Conservation (phyloP, 1,284 basidiomycete genomes). For the Cutaneotrichosporon arboriforme region DNA sequence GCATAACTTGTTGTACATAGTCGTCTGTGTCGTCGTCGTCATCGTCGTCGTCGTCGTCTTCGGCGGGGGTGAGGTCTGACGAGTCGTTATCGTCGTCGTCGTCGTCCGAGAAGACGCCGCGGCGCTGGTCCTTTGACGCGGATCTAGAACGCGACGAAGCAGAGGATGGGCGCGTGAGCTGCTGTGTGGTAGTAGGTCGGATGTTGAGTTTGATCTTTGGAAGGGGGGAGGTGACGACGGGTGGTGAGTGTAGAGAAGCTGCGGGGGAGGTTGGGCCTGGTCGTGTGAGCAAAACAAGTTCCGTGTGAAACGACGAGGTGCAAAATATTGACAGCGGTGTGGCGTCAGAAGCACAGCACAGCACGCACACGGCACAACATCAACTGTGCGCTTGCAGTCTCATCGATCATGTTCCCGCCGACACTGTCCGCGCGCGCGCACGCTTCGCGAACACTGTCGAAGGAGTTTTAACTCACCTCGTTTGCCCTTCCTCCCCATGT, state of each 20-base stretch:
- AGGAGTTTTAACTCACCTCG: slow-evolving; percentile 15
- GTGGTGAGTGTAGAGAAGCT: slow-evolving; percentile 14
- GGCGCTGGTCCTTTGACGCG: slow-evolving; percentile 8
- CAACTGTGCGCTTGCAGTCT: too few species aligned
- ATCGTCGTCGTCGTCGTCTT: slow-evolving; percentile 18
- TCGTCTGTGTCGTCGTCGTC: slow-evolving; percentile 16
- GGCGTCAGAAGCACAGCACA: background rate
- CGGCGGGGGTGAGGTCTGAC: slow-evolving; percentile 21
- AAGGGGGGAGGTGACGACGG: slow-evolving; percentile 9
- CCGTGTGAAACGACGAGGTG: background rate
- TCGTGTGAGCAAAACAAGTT: slow-evolving; percentile 19
- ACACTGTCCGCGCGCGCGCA: too few species aligned
- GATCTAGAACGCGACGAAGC: slow-evolving; percentile 6
- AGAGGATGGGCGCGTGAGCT: slow-evolving; percentile 7
- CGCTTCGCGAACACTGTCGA: too few species aligned
- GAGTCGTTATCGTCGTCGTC: slow-evolving; percentile 20
- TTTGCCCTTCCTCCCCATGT: slow-evolving; percentile 22
- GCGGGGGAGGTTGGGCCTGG: slow-evolving; percentile 22
- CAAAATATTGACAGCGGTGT: background rate
- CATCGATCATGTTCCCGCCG: too few species aligned
- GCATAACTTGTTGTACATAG: background rate
- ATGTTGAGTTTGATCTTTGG: slow-evolving; percentile 21
- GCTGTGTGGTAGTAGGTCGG: slow-evolving; percentile 3
- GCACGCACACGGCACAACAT: too few species aligned
- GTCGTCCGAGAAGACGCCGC: slow-evolving; percentile 14